Conservation (phyloP, 2,329 filamentous ascomycete genomes). For the Hypoxylon sp. region DNA sequence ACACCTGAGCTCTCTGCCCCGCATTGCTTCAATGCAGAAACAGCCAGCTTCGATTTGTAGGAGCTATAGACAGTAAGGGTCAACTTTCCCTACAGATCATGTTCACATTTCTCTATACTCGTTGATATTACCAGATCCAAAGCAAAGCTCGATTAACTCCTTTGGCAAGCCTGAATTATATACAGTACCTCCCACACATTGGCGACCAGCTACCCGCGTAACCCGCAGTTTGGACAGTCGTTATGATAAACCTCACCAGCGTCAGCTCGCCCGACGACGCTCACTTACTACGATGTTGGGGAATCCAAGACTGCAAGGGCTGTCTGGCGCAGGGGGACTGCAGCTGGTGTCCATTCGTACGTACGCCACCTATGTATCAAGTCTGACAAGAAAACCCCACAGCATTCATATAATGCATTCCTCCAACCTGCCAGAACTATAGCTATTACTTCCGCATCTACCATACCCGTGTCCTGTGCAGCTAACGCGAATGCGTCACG, state of each 20-base stretch:
- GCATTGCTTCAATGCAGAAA: neutral
- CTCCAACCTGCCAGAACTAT: neutral
- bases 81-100: neutral
- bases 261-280: constrained; percentile 41
- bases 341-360: constrained; percentile 63
- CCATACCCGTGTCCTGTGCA: no score
- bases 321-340: constrained; percentile 55
- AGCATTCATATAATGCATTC: no score
- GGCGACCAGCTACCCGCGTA: neutral
- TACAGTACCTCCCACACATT: no score
- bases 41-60: no score
- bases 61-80: no score
- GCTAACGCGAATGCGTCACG: neutral
- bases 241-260: constrained; percentile 16
- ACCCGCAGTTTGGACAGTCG: no score
- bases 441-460: neutral
- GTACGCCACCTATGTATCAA: constrained; percentile 28
- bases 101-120: neutral
- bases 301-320: constrained; percentile 55
- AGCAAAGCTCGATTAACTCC: neutral
- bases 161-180: no score
- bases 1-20: constrained; percentile 5
- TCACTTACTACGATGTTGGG: constrained; percentile 60
- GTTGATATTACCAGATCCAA: neutral
- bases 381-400: no score